Base-by-base conservation (phyloP, 2,329 filamentous ascomycete species). In the Cercospora citrullina region DNA sequence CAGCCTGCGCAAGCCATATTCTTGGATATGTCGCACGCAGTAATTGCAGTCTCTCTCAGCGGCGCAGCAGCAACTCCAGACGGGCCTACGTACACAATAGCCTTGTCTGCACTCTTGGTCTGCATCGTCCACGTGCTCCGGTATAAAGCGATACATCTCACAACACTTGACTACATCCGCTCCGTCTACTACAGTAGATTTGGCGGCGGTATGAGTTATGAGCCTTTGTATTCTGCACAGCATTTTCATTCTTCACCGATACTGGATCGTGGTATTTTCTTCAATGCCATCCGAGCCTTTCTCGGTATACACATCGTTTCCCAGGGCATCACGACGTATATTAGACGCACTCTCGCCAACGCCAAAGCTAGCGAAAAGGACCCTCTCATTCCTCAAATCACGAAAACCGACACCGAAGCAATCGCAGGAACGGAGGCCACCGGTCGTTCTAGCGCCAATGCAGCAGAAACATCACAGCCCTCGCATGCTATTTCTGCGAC, bases 1-100 rank as follows among this genome's bases (percentile, higher is more conserved):
- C 89, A 89, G 33, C 92, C 93, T 67, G 87, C 94, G 71, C 94
- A 97, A 78, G 92, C 92, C 77, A 90, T 96, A 76, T 90, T 94
- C 67, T 85, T 97, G 73, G 94, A 97, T 78, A 86, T 97, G 63
- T 93, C 94, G 68, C 94, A 97, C 80, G 92, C 94, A 67, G 93
- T 97, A 77, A 96, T 97, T 76, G 94, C 94, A 67, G 89, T 97
- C 67, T 96, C 93, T 0, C 83, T 97, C 10, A 94, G 94, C 70
- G 94, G 93, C 68, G 93, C 93, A 68, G 90, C 89, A 7, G 89
- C 86, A 71, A 87, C 88, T 7, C 87, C 86, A 72, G 87, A 89
- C 68, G 89, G 89, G 62, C 88, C 90, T 4, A 89, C 89, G 65
- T 88, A 89, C 75, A 92, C 90, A 75, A 87, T 92, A 58, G 84